Base-by-base conservation (phyloP, 1,139 yeast species). In the Saccharomyces hybrid region DNA sequence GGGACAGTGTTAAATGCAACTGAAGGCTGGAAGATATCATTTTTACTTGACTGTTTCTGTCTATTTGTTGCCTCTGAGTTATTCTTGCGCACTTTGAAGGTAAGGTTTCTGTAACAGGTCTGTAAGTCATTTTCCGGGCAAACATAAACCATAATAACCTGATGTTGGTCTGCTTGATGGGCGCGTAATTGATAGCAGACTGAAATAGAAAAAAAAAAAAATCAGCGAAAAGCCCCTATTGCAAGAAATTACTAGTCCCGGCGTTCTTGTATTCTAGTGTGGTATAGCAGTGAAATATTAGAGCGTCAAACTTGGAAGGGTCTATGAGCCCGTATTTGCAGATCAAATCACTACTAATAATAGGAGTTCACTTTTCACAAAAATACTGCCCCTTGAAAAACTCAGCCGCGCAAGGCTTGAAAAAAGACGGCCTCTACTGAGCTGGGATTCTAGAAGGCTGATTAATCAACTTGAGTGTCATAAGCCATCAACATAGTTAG, bases 1-100 rank as follows among this genome's bases (percentile, higher is more conserved):
- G 52, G 52, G 19, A 50, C 52, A 4, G 52, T 50, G 29, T 50
- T 48, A 31, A 29, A 50, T 16, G 52, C 46, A 28, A 50, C 52
- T 2, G 52, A 44, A 11, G 48, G 52, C 32, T 48, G 42, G 6
- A 38, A 38, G 19, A 2, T 38, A 11, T 19, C 44, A 8, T 16
- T 38, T 19, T 38, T 9, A 11, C 19, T 38, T n/a, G 44, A 9
- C 24, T 11, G 24, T 38, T 16, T 16, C 26, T 38, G 24, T 38
- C 26, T 11, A 11, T 38, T 38, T 9, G 7, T 38, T 19, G 16
- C 44, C 19, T 38, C 11, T 4, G 11, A 38, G 2, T 19, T 19
- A 14, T 16, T 19, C 14, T 24, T 24, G 11, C 24, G 1, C 11
- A 38, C 44, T 9, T 38, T 11, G 24, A 38, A 38, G 21, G 44